Evolutionary conservation across 441 rosid genomes (phyloP), one percentile per base, ranked within the genome.

Genomic region (Pelargonium citronellum): DNA sequence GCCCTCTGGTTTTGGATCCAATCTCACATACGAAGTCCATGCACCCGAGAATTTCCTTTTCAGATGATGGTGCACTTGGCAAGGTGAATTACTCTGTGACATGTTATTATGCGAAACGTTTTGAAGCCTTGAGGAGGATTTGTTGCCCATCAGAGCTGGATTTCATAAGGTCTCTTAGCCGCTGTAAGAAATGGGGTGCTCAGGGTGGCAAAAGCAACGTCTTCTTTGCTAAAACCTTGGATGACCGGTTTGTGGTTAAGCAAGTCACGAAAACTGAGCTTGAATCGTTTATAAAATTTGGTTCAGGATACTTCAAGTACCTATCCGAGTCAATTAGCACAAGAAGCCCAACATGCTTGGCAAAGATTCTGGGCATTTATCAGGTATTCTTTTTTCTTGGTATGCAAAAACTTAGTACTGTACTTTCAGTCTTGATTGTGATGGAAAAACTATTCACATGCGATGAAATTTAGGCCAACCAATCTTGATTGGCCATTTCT

Each of bases 131-230:
- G 43, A 87, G 98, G 79, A 84, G 82, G 75, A 86, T 86, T 30
- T 93, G 96, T 74, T 83, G 96, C 83, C 94, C 98, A 62, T 87
- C 96, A 16, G 97, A 90, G 80, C 82, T 85, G 49, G 97, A 96
- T 80, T 96, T 65, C 62, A 77, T 96, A 74, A 86, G 96, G 83
- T 96, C 99, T 73, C 89, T 96, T 67, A 96, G 97, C 78, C 97
- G 96, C 64, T 96, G 98, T 83, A 96, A 85, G 80, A 96, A 96
- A 82, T 93, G 98, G 99, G 90, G 97, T 43, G 98, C 99, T 67
- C 96, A 93, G 72, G 99, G 99, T 66, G 99, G 99, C 67, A 96
- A 96, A 87, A 93, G 99, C 82, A 93, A 92, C 66, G 99, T 91
- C 68, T 96, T 96, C 90, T 96, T 96, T 81, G 99, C 99, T 30